phyloP scores from a whole-genome alignment of 2,329 filamentous ascomycete species.

The Fusarium penzigii region DNA sequence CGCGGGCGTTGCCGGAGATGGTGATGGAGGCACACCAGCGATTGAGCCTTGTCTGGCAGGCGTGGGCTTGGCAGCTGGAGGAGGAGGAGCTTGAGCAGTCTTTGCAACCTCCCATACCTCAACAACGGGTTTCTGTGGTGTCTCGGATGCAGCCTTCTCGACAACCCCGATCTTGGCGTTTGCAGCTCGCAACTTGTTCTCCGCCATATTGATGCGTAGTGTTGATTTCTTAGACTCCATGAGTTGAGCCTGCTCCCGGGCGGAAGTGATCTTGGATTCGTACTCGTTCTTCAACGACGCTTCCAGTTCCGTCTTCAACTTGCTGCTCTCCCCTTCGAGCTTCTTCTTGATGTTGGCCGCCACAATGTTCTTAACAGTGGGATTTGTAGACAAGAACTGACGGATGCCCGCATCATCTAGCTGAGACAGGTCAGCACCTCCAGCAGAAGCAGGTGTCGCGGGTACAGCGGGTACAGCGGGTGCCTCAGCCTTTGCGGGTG shows the following conservation, averaged over 20 bases:
- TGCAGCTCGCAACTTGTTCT: slow-evolving; percentile 65
- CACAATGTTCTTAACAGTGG: slow-evolving; percentile 59
- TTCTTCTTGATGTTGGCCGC: slow-evolving; percentile 68
- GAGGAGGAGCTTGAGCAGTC: slow-evolving; percentile 37
- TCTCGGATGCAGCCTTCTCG: slow-evolving; percentile 79
- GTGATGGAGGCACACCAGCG: slow-evolving; percentile 23
- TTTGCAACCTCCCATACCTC: slow-evolving; percentile 89
- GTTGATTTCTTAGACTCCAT: slow-evolving; percentile 75
- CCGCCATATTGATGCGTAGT: slow-evolving; percentile 75
- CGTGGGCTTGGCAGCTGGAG: slow-evolving; percentile 24
- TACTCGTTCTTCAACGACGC: slow-evolving; percentile 52
- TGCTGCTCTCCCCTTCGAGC: slow-evolving; percentile 65
- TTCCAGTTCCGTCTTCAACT: slow-evolving; percentile 55
- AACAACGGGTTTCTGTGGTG: slow-evolving; percentile 76
- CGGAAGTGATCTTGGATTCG: slow-evolving; percentile 55
- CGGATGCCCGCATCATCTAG: slow-evolving; percentile 58
- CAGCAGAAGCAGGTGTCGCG: slow-evolving; percentile 37
- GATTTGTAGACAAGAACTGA: slow-evolving; percentile 57
- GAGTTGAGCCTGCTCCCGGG: slow-evolving; percentile 65
- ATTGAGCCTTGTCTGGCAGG: slow-evolving; percentile 25
- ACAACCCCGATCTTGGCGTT: slow-evolving; percentile 77
- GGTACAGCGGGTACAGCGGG: slow-evolving; percentile 37
- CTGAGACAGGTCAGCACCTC: slow-evolving; percentile 45
- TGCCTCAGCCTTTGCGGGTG: slow-evolving; percentile 42
- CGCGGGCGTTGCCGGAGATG: slow-evolving; percentile 24